Evolutionary conservation across 2,329 filamentous ascomycete genomes (phyloP), one percentile per base, ranked within the genome.

Genomic region (Dryadomyces sulphureus): DNA sequence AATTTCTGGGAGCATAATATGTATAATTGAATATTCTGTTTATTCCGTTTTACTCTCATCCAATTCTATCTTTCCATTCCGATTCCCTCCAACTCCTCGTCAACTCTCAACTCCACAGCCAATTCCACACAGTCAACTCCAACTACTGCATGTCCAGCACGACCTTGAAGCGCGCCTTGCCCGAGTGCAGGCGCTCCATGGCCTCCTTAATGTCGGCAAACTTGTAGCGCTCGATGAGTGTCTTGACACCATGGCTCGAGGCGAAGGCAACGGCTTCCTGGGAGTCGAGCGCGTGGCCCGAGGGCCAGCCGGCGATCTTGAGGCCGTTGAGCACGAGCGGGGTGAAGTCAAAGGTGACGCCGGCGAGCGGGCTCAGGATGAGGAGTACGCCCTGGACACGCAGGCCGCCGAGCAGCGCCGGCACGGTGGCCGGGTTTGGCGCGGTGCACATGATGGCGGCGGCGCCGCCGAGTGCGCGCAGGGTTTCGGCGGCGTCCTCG

Each of bases 211-310:
- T 65, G 34, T 75, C 65, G 0, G 59, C 68, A 48, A 87, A 63
- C 0, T 75, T 68, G 56, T 75, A 85, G 54, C 66, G 77, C 66
- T 85, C 73, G 24, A 81, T 63, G 59, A 84, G 66, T 44, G 80
- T 81, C 60, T 74, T 72, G 52, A 87, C 70, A 5, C 66, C 66
- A 53, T 84, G 77, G 16, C 66, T 60, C 48, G 69, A 63, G 0
- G 81, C 72, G 55, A 87, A 87, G 3, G 66, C 66, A 44, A 87
- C 70, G 49, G 83, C 79, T 54, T 84, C 76, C 55, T 79, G 73
- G 46, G 72, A 69, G 50, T 84, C 74, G 40, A 77, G 65, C 1
- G 79, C 69, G 35, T 82, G 70, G 0, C 80, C 81, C 20, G 74
- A 73, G 0, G 82, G 69, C 60, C 72, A 78, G 9, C 79, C 79